Percentiles rank a stretch among this genome's conserved stretches.
phyloP scores from a whole-genome alignment of 345 rosid genomes.

The Hibiscus tridactylites region DNA sequence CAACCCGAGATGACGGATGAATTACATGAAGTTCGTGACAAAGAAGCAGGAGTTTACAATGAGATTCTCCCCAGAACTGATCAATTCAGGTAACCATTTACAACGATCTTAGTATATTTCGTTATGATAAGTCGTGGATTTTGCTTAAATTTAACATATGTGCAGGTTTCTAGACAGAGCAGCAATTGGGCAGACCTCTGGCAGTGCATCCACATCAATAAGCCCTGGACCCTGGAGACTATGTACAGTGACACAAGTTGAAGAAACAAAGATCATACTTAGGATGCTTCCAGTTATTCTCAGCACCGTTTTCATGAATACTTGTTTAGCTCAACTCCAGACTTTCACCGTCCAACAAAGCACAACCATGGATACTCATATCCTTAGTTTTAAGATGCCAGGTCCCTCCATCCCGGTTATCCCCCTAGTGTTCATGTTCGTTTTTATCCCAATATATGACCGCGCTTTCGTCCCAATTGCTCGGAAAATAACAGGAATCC shows the following conservation, averaged over 20 bases:
- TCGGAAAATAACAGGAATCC: conserved; percentile 41
- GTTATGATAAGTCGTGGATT: background rate
- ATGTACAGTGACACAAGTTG: conserved; percentile 53
- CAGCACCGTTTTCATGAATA: conserved; percentile 58
- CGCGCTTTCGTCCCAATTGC: conserved; percentile 41
- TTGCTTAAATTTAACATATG: background rate
- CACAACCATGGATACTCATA: conserved; percentile 41
- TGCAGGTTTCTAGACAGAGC: conserved; percentile 46
- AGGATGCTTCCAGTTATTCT: conserved; percentile 47
- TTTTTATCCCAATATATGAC: conserved; percentile 46
- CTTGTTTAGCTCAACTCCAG: conserved; percentile 65
- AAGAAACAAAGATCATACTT: conserved; percentile 50
- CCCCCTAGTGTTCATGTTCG: conserved; percentile 43
- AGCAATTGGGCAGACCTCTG: conserved; percentile 19
- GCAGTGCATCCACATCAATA: conserved; percentile 16
- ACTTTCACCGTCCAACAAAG: conserved; percentile 56
- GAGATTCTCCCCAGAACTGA: conserved; percentile 38
- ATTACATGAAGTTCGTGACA: conserved; percentile 39
- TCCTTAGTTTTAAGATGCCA: conserved; percentile 39
- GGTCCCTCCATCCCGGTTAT: conserved; percentile 49
- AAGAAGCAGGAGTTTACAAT: conserved; percentile 21
- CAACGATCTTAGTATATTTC: background rate
- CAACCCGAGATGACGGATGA: conserved; percentile 34
- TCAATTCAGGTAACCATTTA: conserved; percentile 39
- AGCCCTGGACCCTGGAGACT: conserved; percentile 34